Evolutionary conservation across 352 stramenopile species (phyloP).

Genomic region (Globisporangium parvum): DNA sequence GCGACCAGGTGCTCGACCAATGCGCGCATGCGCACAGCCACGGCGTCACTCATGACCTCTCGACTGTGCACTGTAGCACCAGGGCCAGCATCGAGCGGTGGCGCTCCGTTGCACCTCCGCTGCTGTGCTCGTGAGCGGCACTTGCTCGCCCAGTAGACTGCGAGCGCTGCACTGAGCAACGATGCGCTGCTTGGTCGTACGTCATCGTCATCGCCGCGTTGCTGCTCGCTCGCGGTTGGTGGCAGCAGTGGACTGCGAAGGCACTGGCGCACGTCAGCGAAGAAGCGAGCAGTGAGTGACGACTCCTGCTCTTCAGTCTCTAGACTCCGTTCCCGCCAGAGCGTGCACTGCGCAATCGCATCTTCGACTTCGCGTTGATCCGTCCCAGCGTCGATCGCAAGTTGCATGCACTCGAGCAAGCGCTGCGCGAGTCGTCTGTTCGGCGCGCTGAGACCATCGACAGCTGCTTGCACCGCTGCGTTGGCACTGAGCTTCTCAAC

Average conservation of each 20-base stretch:
- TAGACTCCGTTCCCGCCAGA: not conserved
- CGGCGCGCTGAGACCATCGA: not conserved
- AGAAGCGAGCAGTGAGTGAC: not conserved
- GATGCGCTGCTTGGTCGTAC: not conserved
- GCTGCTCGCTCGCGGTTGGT: not conserved
- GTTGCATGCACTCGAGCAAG: slow-evolving; percentile 1
- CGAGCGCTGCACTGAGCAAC: not conserved
- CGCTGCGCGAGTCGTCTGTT: slow-evolving; percentile 1
- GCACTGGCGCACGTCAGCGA: too few relatives aligned
- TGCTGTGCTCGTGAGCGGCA: not conserved
- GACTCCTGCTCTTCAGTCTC: not conserved
- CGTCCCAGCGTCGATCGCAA: slow-evolving; percentile 1
- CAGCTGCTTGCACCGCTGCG: not conserved
- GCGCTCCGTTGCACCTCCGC: not conserved
- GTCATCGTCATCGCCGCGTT: not conserved
- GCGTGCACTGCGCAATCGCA: not conserved
- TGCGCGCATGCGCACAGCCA: not conserved
- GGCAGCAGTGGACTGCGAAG: too few relatives aligned
- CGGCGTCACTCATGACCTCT: not conserved
- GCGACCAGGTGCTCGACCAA: not conserved
- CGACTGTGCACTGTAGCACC: not conserved
- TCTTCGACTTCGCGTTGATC: slow-evolving; percentile 2
- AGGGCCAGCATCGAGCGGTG: not conserved
- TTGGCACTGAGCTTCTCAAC: not conserved
- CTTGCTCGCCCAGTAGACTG: slow-evolving; percentile 6